phyloP scores from a whole-genome alignment of 179 eudicot species.

The Monotropa hypopitys region DNA sequence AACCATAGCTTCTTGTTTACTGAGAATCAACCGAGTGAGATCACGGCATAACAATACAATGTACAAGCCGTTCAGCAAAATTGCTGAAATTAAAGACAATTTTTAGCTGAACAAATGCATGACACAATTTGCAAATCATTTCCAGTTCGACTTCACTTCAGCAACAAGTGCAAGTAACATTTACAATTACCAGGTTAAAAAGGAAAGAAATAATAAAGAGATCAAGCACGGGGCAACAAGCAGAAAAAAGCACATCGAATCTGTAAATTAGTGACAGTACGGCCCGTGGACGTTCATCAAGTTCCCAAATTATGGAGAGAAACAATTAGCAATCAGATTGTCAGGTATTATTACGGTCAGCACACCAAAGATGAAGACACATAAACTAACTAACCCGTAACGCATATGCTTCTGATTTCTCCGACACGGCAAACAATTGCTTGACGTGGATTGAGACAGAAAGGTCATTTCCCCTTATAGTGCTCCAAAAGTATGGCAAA shows the following conservation, averaged over 20 bases:
- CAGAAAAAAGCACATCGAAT: neutral
- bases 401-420: constrained; percentile 65
- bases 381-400: constrained; percentile 36
- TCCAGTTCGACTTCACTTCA: neutral
- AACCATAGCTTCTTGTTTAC: neutral
- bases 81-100: neutral
- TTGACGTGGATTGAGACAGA: constrained; percentile 97
- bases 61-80: neutral
- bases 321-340: neutral
- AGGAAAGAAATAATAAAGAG: neutral
- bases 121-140: neutral
- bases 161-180: neutral
- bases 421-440: constrained; percentile 85
- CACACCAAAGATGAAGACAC: neutral
- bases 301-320: neutral
- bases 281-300: neutral
- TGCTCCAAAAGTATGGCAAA: constrained; percentile 92
- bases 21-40: neutral
- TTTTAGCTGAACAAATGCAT: neutral
- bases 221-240: neutral
- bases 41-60: neutral
- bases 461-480: constrained; percentile 93
- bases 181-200: neutral
- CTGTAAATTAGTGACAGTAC: neutral
- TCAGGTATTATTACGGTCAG: neutral